A percentile compares a stretch with the other conserved stretches of the same genome.
Conservation (phyloP, 768 basidiomycete genomes). For the Baorangia bicolor region DNA sequence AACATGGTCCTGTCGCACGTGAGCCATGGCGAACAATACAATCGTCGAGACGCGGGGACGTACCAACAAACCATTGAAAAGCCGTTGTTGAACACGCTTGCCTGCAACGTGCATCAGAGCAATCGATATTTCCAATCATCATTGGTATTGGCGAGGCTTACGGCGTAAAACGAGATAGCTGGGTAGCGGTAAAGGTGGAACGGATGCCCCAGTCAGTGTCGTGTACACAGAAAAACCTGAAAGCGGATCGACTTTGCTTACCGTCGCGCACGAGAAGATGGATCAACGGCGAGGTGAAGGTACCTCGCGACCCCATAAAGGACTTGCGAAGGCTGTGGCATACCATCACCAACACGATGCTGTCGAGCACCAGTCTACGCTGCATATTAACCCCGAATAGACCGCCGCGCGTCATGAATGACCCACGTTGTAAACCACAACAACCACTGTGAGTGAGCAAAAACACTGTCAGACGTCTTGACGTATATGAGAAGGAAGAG, state of each 20-base stretch:
- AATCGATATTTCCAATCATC: too few species aligned
- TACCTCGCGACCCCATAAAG: not conserved
- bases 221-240: not conserved
- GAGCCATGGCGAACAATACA: too few species aligned
- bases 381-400: not conserved
- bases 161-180: conserved; percentile 14
- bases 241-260: not conserved
- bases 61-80: conserved; percentile 12
- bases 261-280: conserved; percentile 9
- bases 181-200: not conserved
- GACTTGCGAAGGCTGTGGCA: conserved; percentile 1
- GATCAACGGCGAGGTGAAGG: conserved; percentile 2
- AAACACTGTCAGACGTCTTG: not conserved
- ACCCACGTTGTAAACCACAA: conserved; percentile 9
- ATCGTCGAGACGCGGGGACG: not conserved
- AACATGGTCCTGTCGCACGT: conserved; percentile 3
- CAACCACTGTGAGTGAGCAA: conserved; percentile 7
- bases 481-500: not conserved
- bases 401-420: not conserved
- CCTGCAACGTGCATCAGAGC: not conserved
- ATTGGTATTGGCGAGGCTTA: not conserved
- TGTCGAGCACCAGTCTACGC: conserved; percentile 5
- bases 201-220: not conserved
- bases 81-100: conserved; percentile 2
- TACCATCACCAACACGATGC: conserved; percentile 1